These are phyloP conservation scores for Botryosphaeria agaves DNA, from an alignment of 2,329 filamentous ascomycete genomes.

Conservation along the genomic window DNA sequence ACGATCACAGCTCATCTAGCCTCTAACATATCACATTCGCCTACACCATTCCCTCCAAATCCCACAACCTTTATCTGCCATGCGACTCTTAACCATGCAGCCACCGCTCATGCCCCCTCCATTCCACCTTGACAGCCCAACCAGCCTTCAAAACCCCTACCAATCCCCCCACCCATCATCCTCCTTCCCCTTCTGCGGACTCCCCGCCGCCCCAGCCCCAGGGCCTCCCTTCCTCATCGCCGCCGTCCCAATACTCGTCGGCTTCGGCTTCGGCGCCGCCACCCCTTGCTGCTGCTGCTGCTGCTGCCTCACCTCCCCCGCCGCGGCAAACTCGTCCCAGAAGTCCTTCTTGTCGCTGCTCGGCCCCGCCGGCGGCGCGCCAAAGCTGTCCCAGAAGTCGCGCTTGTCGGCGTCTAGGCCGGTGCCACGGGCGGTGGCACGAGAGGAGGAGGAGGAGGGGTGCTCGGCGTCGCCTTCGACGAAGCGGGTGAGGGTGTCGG, in stretches of 20 bases:
- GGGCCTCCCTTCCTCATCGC: conserved; percentile 37
- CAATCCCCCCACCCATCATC: conserved; percentile 42
- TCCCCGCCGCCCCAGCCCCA: conserved; percentile 8
- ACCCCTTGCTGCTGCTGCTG: too few species aligned
- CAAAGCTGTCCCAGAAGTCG: conserved; percentile 88
- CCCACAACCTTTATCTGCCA: too few species aligned
- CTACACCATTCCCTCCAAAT: too few species aligned
- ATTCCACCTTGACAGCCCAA: too few species aligned
- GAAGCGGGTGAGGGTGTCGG: conserved; percentile 68
- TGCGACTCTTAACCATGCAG: too few species aligned
- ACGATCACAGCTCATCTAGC: too few species aligned
- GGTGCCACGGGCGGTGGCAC: too few species aligned
- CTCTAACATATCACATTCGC: too few species aligned
- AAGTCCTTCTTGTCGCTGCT: conserved; percentile 34
- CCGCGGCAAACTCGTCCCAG: conserved; percentile 29
- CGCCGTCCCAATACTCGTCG: conserved; percentile 40
- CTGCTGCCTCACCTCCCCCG: conserved; percentile 13
- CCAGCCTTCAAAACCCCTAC: conserved; percentile 10
- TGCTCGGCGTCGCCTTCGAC: conserved; percentile 69
- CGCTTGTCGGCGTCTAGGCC: conserved; percentile 50
- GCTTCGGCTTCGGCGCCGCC: conserved; percentile 15
- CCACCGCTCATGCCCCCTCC: too few species aligned
- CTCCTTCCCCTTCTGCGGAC: conserved; percentile 24
- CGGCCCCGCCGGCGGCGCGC: conserved; percentile 39
- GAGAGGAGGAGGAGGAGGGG: conserved; percentile 7